These are phyloP conservation scores for Breviolum minutum DNA, from an alignment of 73 alveolate species.

Conservation along the genomic window DNA sequence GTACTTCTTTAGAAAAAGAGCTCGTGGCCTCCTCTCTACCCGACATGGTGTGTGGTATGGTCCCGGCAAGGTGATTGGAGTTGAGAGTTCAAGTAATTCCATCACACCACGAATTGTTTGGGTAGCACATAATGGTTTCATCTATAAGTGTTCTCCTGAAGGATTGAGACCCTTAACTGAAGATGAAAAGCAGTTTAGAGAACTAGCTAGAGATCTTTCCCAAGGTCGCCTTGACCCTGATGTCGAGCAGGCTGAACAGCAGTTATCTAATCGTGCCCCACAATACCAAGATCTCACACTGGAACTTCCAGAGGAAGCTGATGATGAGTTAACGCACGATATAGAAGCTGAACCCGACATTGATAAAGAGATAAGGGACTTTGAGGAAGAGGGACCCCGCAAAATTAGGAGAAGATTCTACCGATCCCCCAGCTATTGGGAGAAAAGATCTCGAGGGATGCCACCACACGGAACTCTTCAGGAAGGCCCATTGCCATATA, in stretches of 20 bases:
- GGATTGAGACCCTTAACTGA: not conserved
- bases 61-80: not conserved
- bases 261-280: not conserved
- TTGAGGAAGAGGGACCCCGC: not conserved
- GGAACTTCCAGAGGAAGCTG: not conserved
- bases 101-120: not conserved
- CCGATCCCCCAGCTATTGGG: not conserved
- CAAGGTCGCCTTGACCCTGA: not conserved
- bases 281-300: not conserved
- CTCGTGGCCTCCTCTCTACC: not conserved
- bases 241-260: not conserved
- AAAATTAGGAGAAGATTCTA: not conserved
- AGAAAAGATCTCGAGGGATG: not conserved
- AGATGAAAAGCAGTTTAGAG: not conserved
- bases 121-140: not conserved
- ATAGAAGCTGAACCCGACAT: too few species aligned
- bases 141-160: constrained; percentile 23
- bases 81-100: not conserved
- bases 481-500: not conserved
- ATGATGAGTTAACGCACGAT: not conserved
- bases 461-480: not conserved
- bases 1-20: not conserved
- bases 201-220: not conserved
- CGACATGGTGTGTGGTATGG: constrained; percentile 31
- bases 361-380: too few species aligned